These are phyloP conservation scores for barley (Hordeum vulgare) DNA, from an alignment of 176 grass and related monocot genomes.

Conservation along the genomic window DNA sequence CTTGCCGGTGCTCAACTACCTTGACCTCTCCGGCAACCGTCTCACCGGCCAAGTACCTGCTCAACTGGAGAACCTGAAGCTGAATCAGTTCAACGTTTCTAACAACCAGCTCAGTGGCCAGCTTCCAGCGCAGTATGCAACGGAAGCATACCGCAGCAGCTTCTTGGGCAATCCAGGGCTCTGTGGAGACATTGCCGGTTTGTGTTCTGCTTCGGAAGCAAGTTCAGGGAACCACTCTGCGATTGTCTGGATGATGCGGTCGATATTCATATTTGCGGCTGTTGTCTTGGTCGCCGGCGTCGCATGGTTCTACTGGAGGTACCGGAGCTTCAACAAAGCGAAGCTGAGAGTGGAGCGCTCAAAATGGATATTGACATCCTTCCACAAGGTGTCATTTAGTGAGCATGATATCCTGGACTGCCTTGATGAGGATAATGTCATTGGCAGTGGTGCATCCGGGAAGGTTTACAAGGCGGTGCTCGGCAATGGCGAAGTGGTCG, in stretches of 20 bases:
- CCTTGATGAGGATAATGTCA: constrained; percentile 71
- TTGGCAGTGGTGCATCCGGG: constrained; percentile 65
- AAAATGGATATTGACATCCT: constrained; percentile 79
- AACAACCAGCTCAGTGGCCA: constrained; percentile 65
- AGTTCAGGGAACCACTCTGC: background rate
- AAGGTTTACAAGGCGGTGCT: constrained; percentile 91
- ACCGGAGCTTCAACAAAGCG: constrained; percentile 37
- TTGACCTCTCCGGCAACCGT: constrained; percentile 66
- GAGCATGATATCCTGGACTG: constrained; percentile 79
- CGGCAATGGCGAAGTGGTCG: constrained; percentile 57
- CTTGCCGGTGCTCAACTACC: constrained; percentile 86
- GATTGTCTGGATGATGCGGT: constrained; percentile 52
- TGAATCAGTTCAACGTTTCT: constrained; percentile 77
- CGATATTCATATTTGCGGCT: constrained; percentile 51
- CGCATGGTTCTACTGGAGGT: constrained; percentile 63
- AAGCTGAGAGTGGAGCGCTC: constrained; percentile 43
- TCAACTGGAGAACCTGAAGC: constrained; percentile 78
- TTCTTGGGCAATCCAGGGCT: constrained; percentile 74
- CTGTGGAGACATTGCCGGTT: constrained; percentile 30
- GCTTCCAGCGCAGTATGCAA: constrained; percentile 57
- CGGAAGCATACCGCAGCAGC: constrained; percentile 42
- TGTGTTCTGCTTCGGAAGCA: constrained; percentile 23
- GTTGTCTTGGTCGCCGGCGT: constrained; percentile 42
- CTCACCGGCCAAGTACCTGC: constrained; percentile 59
- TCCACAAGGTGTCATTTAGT: constrained; percentile 86